phyloP scores from a whole-genome alignment of 2,329 filamentous ascomycete species.

The Stachybotrys chlorohalonatus region DNA sequence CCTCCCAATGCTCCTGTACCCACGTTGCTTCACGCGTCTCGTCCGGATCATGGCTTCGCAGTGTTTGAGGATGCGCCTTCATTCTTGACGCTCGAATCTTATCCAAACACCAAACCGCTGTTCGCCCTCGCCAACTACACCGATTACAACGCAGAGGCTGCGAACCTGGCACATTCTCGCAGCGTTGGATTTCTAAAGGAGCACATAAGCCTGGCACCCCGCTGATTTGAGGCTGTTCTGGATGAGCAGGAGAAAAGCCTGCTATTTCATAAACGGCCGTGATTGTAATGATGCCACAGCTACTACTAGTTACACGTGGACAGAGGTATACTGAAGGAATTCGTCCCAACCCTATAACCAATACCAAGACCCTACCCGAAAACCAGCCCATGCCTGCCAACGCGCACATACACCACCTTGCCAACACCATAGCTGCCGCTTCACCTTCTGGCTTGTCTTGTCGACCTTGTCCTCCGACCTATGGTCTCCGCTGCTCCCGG shows the following conservation, averaged over 20 bases:
- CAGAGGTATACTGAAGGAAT: too few species aligned
- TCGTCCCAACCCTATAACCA: background rate
- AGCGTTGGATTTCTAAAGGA: conserved; percentile 56
- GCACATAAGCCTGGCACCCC: conserved; percentile 24
- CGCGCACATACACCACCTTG: too few species aligned
- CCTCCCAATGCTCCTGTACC: conserved; percentile 1
- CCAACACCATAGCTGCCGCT: conserved; percentile 9
- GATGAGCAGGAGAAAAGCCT: background rate
- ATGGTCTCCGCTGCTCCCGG: background rate
- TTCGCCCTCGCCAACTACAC: conserved; percentile 38
- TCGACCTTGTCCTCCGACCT: background rate
- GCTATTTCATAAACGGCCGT: too few species aligned
- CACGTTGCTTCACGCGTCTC: background rate
- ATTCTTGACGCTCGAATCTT: conserved; percentile 3
- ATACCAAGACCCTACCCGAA: background rate
- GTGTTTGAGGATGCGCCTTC: background rate
- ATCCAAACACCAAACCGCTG: conserved; percentile 20
- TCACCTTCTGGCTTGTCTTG: background rate
- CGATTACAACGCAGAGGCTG: conserved; percentile 41
- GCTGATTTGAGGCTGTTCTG: background rate
- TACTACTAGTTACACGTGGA: too few species aligned
- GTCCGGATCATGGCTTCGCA: background rate
- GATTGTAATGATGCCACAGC: too few species aligned
- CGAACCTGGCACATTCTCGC: conserved; percentile 55
- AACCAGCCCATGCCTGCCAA: background rate